Evolutionary conservation across 73 alveolate species (phyloP), one percentile per base, ranked within the genome.

Genomic region (Paramecium pentaurelia): DNA sequence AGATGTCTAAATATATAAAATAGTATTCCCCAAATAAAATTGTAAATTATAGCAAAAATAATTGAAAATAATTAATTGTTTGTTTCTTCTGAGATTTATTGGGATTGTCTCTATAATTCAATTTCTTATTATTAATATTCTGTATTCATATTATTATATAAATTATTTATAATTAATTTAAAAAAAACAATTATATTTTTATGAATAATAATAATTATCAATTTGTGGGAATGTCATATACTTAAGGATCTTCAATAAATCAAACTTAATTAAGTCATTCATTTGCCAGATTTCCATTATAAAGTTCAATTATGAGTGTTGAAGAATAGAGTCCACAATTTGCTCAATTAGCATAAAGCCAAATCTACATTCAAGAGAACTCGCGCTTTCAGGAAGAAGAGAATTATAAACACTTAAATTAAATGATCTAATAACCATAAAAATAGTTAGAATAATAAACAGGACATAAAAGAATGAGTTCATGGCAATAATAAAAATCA

Each of bases 231-330:
- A 64, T 64, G 49, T 64, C 84, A 12, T 32, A 64, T 32, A 64
- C 28, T 18, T 54, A 16, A 54, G 32, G 30, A 16, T 54, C 70
- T 54, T 54, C 70, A n/a, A n/a, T 18, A 1, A 54, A 54, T 22
- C 70, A 16, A 18, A 16, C 36, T 5, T 18, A 16, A 18, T 18
- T 68, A 25, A 68, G 51, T 25, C 87, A 73, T 37, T 73, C 87
- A 37, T 73, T 73, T 37, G 64, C 87, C 14, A 34, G 60, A 73
- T 73, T 73, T 25, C 87, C 87, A 14, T 11, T 38, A 20, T 20
- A 73, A 37, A 73, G 60, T 40, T 73, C 87, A 37, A 73, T 73
- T 2, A 73, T 73, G 87, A 73, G 87, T 38, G 87, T 73, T 37
- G 87, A 73, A 73, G 87, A 73, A 18, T 40, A 73, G 60, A 73